These are phyloP conservation scores for Helminthosporium solani DNA, from an alignment of 2,329 filamentous ascomycete genomes.

Conservation along the genomic window DNA sequence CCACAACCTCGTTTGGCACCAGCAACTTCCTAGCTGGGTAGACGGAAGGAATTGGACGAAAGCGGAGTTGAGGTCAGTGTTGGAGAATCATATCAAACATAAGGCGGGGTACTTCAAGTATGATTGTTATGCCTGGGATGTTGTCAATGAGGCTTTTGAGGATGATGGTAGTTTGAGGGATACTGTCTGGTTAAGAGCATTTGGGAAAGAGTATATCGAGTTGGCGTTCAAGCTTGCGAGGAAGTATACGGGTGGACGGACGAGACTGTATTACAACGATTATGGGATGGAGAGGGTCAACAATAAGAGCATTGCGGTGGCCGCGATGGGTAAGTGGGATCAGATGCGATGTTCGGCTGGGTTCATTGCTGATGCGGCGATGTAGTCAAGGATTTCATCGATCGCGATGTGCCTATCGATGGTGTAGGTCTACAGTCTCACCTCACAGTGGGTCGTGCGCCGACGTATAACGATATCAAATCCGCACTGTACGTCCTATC, in stretches of 20 bases:
- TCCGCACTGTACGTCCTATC: constrained; percentile 43
- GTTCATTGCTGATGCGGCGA: neutral
- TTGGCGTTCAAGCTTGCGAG: constrained; percentile 58
- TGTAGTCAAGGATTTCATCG: constrained; percentile 36
- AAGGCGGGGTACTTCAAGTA: constrained; percentile 60
- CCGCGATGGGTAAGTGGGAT: constrained; percentile 19
- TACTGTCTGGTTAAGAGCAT: constrained; percentile 56
- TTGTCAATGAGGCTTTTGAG: constrained; percentile 64
- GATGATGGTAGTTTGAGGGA: constrained; percentile 58
- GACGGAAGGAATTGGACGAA: constrained; percentile 57
- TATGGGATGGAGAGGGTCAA: constrained; percentile 63
- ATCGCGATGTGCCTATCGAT: constrained; percentile 53
- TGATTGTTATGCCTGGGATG: constrained; percentile 65
- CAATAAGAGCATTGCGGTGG: constrained; percentile 45
- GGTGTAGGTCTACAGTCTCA: constrained; percentile 65
- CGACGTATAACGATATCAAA: constrained; percentile 47
- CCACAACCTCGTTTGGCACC: constrained; percentile 61
- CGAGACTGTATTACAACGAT: constrained; percentile 65
- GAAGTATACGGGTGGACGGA: constrained; percentile 54
- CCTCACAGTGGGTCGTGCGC: constrained; percentile 57
- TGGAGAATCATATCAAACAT: constrained; percentile 62
- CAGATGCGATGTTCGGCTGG: too few relatives aligned
- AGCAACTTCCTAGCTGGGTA: constrained; percentile 57
- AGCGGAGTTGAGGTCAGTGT: constrained; percentile 55
- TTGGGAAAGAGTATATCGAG: constrained; percentile 59